phyloP scores from a whole-genome alignment of 176 grass and related monocot genomes.

The Oryza officinalis region DNA sequence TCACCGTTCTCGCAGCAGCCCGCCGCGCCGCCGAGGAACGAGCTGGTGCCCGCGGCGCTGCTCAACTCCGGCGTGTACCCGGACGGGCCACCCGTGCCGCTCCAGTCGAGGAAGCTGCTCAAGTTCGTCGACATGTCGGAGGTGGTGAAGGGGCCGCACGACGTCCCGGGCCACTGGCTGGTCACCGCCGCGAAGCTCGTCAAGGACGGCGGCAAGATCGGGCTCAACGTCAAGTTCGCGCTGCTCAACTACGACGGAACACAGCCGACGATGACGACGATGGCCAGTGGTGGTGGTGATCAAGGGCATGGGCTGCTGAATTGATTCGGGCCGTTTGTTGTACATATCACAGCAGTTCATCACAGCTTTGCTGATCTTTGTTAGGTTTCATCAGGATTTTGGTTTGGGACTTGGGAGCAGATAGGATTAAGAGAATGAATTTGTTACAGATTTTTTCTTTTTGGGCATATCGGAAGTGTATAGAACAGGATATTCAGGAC shows the following conservation, averaged over 20 bases:
- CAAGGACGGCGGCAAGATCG: constrained; percentile 72
- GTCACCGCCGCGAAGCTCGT: constrained; percentile 67
- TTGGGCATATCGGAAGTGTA: constrained; percentile 4
- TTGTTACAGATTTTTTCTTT: constrained; percentile 21
- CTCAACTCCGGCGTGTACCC: constrained; percentile 94
- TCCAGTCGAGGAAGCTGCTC: constrained; percentile 81
- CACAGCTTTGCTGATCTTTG: constrained; percentile 6
- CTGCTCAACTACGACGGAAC: constrained; percentile 56
- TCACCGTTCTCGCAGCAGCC: constrained; percentile 54
- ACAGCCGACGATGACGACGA: neutral
- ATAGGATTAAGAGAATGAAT: constrained; percentile 26
- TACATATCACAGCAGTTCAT: neutral
- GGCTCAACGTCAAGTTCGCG: constrained; percentile 80
- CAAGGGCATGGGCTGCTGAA: constrained; percentile 14
- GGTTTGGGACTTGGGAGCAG: neutral
- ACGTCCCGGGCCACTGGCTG: constrained; percentile 89
- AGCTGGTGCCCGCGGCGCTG: constrained; percentile 72
- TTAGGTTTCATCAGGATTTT: constrained; percentile 43
- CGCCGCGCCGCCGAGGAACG: constrained; percentile 44
- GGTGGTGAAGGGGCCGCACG: constrained; percentile 78
- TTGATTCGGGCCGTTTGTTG: neutral
- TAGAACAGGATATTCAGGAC: neutral
- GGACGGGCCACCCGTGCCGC: constrained; percentile 80
- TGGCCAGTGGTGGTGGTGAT: neutral
- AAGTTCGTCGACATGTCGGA: constrained; percentile 94